A percentile compares a stretch with the other conserved stretches of the same genome.
Evolutionary conservation across 2,329 filamentous ascomycete species (phyloP).

Genomic region (Scolecobasidium constrictum): DNA sequence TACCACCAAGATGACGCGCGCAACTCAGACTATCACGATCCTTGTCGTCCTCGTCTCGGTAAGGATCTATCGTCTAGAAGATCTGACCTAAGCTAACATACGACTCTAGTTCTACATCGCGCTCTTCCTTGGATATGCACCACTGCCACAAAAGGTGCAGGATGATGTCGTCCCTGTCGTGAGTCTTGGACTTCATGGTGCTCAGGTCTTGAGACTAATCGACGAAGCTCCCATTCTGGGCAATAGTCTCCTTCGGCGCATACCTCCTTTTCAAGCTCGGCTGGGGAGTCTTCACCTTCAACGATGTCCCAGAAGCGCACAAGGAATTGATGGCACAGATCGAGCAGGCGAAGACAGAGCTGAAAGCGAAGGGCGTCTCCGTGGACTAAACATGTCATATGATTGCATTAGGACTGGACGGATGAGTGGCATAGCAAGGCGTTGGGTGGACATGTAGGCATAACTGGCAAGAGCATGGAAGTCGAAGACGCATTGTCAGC

Average conservation of each 20-base stretch:
- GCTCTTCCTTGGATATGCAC: constrained; percentile 72
- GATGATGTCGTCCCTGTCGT: constrained; percentile 83
- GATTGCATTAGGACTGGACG: constrained; percentile 5
- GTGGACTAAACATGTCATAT: constrained; percentile 55
- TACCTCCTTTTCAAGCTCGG: constrained; percentile 88
- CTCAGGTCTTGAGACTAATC: not conserved
- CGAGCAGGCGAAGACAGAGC: constrained; percentile 60
- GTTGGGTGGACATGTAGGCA: too few species aligned
- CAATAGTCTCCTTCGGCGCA: constrained; percentile 79
- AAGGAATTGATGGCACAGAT: constrained; percentile 82
- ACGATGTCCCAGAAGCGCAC: constrained; percentile 86
- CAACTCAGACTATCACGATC: constrained; percentile 83
- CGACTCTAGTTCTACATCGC: constrained; percentile 70
- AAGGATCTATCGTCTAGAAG: constrained; percentile 25
- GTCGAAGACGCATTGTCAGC: too few species aligned
- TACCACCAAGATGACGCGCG: constrained; percentile 79
- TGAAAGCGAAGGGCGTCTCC: constrained; percentile 64
- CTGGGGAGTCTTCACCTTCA: constrained; percentile 88
- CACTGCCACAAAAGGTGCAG: constrained; percentile 67
- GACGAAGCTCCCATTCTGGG: constrained; percentile 79
- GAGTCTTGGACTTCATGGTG: constrained; percentile 29
- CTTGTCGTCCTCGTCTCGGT: constrained; percentile 82
- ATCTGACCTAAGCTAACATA: constrained; percentile 10
- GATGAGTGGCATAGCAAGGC: constrained; percentile 7
- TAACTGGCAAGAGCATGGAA: not conserved